Percentiles rank a stretch among this genome's conserved stretches.
phyloP scores from a whole-genome alignment of 208 protist species.

The Trypanosoma scelopori region DNA sequence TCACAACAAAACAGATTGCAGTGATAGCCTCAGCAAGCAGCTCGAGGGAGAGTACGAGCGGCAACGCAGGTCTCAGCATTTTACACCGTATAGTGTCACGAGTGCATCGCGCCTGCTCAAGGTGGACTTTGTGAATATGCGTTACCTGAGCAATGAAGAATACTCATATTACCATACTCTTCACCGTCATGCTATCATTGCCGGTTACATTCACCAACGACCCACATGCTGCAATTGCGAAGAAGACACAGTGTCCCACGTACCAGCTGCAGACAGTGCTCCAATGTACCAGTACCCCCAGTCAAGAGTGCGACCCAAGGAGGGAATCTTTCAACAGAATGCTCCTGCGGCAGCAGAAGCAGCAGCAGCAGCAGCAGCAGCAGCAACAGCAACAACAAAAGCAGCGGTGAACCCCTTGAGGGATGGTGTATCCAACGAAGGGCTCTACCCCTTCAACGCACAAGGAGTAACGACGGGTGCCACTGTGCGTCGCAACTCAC shows the following conservation, averaged over 20 bases:
- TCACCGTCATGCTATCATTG: slow-evolving; percentile 17
- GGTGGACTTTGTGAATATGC: slow-evolving; percentile 24
- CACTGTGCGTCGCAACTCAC: too few species aligned
- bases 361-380: too few species aligned
- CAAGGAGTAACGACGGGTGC: not conserved
- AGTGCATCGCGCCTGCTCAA: slow-evolving; percentile 8
- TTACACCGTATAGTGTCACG: slow-evolving; percentile 19
- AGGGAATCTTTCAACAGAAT: not conserved
- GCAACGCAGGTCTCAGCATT: slow-evolving; percentile 27
- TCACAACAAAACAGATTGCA: slow-evolving; percentile 69
- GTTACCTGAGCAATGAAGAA: slow-evolving; percentile 20
- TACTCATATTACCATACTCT: slow-evolving; percentile 21
- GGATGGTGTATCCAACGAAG: not conserved
- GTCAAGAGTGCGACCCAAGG: not conserved
- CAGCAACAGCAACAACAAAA: not conserved
- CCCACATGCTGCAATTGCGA: slow-evolving; percentile 21
- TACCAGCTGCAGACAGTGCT: not conserved
- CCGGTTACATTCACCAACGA: slow-evolving; percentile 26
- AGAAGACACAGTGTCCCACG: not conserved
- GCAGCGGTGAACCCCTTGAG: not conserved
- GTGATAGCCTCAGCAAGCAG: slow-evolving; percentile 38
- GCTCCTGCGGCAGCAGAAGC: too few species aligned
- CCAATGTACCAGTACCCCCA: not conserved
- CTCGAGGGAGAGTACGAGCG: slow-evolving; percentile 67
- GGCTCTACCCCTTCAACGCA: not conserved